Base-by-base conservation (phyloP, 2,329 filamentous ascomycete genomes). In the Huntiella moniliformis region DNA sequence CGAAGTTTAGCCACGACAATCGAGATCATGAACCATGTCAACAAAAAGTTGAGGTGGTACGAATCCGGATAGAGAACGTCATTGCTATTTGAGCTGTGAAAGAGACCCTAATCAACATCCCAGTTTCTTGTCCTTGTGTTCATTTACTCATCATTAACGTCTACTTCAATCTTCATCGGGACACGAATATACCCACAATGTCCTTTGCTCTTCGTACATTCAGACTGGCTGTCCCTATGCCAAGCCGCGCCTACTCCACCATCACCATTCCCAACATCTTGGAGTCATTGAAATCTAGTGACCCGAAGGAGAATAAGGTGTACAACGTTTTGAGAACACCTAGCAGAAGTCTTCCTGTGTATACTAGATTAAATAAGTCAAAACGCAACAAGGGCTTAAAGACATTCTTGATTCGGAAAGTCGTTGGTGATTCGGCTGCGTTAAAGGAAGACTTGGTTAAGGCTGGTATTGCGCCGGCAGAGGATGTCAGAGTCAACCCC, bases 331-430 rank as follows among this genome's bases (percentile, higher is more conserved):
- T 13, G 12, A 18, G 39, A n/a, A 41, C 39, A 8, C n/a, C 11
- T 8, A 31, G 18, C 17, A 8, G 8, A 5, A 31, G 39, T 22
- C 17, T 41, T 13, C 39, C 39, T 13, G 39, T 41, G 15, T 41
- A 41, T 13, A 11, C 13, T 10, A 18, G 39, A 4, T n/a, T 10
- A 13, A 33, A 41, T 11, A 13, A n/a, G 7, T 18, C 39, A 16
- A 41, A 28, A 28, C 22, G 22, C 22, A 6, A 31, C 8, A 41
- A 16, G 10, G 39, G 17, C 10, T 13, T 31, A 57, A 74, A 77
- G 55, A 63, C 82, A 55, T 92, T 88, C 4, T 61, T 74, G 47
- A 63, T 98, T 47, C 81, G 85, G 59, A 86, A 82, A 61, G 71
- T 88, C 42, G 76, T 84, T 48, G 91, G 91, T 12, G 72, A 93